Evolutionary conservation across 352 stramenopile species (phyloP), one percentile per base, ranked within the genome.

Genomic region (Phytophthora constricta): DNA sequence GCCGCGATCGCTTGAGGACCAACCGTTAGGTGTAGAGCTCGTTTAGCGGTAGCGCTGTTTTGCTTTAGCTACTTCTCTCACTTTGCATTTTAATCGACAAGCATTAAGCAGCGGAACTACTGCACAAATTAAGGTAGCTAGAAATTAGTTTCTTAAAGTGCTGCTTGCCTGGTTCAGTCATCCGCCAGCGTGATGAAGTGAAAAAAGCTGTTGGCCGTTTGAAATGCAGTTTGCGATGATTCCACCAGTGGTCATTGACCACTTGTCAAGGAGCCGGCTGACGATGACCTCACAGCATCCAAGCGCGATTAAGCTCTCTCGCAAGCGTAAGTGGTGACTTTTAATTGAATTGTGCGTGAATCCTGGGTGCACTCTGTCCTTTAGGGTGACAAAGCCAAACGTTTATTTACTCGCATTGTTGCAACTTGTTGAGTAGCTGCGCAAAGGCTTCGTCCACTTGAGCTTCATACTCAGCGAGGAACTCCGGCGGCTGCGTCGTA

Each of bases 131-230:
- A n/a, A n/a, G n/a, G n/a, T n/a, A n/a, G n/a, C n/a, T n/a, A n/a
- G n/a, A n/a, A n/a, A n/a, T n/a, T n/a, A n/a, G 9, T 16, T 3
- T 42, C 31, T 10, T 16, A 42, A 42, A 42, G 37, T 74, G 72
- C 70, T 81, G 77, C 39, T 51, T 64, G 14, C 52, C 79, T 9
- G 65, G 58, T 14, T 65, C 27, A 31, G 58, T 80, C 47, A 78
- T 76, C 62, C 56, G 55, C 74, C 22, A 14, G 79, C 10, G 65
- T 79, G n/a, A 80, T 81, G 69, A 76, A 74, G n/a, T n/a, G n/a
- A n/a, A n/a, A n/a, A n/a, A n/a, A n/a, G n/a, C n/a, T n/a, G n/a
- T n/a, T n/a, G n/a, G n/a, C n/a, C n/a, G n/a, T n/a, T n/a, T n/a
- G 58, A 76, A 17, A 77, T 75, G 73, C 31, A 72, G 19, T 66